phyloP scores from a whole-genome alignment of 2,329 filamentous ascomycete genomes.

The Aspergillus carbonarius region DNA sequence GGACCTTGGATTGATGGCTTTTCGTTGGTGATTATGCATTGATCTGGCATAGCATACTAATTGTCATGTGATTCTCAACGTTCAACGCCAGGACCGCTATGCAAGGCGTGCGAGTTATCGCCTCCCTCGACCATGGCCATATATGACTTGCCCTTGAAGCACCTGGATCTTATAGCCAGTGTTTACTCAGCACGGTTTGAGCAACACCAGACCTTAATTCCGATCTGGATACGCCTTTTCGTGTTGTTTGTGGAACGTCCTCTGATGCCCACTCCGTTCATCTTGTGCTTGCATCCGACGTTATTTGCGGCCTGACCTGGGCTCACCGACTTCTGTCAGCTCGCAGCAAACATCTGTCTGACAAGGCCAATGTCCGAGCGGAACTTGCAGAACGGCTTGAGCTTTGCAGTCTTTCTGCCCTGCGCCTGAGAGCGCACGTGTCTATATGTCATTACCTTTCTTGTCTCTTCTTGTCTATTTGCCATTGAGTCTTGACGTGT shows the following conservation, averaged over 20 bases:
- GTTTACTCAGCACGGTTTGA: background rate
- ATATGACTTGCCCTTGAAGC: background rate
- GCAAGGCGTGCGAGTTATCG: background rate
- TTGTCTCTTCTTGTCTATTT: background rate
- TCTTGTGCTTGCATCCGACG: background rate
- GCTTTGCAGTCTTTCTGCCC: background rate
- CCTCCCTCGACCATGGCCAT: background rate
- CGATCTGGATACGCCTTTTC: background rate
- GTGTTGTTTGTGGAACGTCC: background rate
- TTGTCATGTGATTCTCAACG: background rate
- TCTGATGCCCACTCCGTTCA: background rate
- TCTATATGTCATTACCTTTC: background rate
- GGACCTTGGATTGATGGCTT: slow-evolving; percentile 82
- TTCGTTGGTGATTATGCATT: slow-evolving; percentile 74
- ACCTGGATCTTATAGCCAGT: background rate
- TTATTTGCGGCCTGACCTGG: background rate
- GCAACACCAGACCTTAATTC: background rate
- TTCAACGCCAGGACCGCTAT: background rate
- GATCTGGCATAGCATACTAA: slow-evolving; percentile 26
- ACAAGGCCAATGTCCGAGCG: background rate
- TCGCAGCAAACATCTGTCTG: background rate
- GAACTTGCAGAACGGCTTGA: background rate
- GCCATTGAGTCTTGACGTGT: background rate
- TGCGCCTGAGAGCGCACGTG: background rate
- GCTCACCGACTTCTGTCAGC: background rate